phyloP scores from a whole-genome alignment of 2,329 filamentous ascomycete species.

The Cadophora gregata region DNA sequence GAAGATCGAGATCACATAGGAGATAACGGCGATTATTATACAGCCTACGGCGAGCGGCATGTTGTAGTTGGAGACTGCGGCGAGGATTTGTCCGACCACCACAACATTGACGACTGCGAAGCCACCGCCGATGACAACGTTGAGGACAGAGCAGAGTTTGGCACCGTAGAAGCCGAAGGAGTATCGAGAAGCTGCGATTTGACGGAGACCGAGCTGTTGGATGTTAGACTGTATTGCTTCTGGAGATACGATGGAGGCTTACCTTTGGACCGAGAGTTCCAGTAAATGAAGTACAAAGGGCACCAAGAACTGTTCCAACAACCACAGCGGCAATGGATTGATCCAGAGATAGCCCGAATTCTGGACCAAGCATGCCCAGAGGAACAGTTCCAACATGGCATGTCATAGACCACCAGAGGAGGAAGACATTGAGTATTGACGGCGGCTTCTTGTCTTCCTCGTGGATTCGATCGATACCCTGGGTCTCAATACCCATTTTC shows the following conservation, averaged over 20 bases:
- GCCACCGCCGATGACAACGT: slow-evolving; percentile 52
- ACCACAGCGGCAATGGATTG: slow-evolving; percentile 50
- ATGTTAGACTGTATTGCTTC: slow-evolving; percentile 7
- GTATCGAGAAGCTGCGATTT: slow-evolving; percentile 52
- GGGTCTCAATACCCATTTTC: slow-evolving; percentile 54
- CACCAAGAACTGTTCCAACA: slow-evolving; percentile 49
- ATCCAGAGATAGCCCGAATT: slow-evolving; percentile 53
- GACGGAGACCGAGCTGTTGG: slow-evolving; percentile 47
- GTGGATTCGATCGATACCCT: slow-evolving; percentile 54
- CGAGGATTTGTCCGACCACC: slow-evolving; percentile 48
- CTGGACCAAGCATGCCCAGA: slow-evolving; percentile 53
- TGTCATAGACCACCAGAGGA: slow-evolving; percentile 52
- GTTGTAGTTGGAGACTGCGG: slow-evolving; percentile 45
- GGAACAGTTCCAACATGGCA: slow-evolving; percentile 48
- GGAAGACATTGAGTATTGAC: slow-evolving; percentile 50
- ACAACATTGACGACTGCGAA: slow-evolving; percentile 53
- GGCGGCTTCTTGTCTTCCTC: slow-evolving; percentile 51
- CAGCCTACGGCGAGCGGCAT: slow-evolving; percentile 50
- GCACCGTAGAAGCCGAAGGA: slow-evolving; percentile 58
- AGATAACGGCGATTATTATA: slow-evolving; percentile 40
- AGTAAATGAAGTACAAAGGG: slow-evolving; percentile 48
- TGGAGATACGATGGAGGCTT: slow-evolving; percentile 19
- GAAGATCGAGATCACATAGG: slow-evolving; percentile 42
- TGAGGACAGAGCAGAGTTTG: slow-evolving; percentile 54
- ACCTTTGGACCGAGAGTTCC: slow-evolving; percentile 52